Evolutionary conservation across 768 basidiomycete genomes (phyloP), one percentile per base, ranked within the genome.

Genomic region (Calocera viscosa): DNA sequence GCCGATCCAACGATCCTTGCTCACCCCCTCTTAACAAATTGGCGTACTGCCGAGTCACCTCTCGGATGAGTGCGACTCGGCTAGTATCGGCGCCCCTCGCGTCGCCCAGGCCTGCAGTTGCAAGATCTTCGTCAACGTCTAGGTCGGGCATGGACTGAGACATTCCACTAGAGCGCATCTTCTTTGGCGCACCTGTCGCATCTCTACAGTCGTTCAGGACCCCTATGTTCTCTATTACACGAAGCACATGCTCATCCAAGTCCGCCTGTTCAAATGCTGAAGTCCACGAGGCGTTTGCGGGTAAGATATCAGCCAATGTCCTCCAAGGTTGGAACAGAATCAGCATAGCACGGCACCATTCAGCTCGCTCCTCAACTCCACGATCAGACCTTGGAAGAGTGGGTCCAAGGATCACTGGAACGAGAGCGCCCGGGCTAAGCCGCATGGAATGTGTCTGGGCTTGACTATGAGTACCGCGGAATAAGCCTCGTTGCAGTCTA

Each of bases 281-380:
- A 32, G 28, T n/a, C 78, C 78, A 80, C 0, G 71, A 63, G 32
- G 73, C 66, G 11, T 33, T 53, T 0, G 1, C 0, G 10, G 1
- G 2, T 22, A 69, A 39, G 8, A 80, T 69, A 49, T 81, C 76
- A 8, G 3, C n/a, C 0, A 69, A 47, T 49, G 63, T 33, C 0
- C 72, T 32, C 80, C 80, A 81, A 0, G 80, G 81, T 68, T 80
- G 79, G 69, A 81, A 81, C 0, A 81, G 71, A 22, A 79, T 74
- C 2, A 81, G 67, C 79, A 80, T 81, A 1, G 78, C 64, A 0
- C 76, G 68, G 65, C 73, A 75, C 66, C 78, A 79, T 8, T 67
- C 65, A 0, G 65, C 69, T 8, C 69, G 66, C 19, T 47, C 43
- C 0, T 63, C 5, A 5, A 71, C 67, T 5, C 64, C 26, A 2